Conservation (phyloP, 176 grass and related monocot genomes). For the Metroxylon sagu region DNA sequence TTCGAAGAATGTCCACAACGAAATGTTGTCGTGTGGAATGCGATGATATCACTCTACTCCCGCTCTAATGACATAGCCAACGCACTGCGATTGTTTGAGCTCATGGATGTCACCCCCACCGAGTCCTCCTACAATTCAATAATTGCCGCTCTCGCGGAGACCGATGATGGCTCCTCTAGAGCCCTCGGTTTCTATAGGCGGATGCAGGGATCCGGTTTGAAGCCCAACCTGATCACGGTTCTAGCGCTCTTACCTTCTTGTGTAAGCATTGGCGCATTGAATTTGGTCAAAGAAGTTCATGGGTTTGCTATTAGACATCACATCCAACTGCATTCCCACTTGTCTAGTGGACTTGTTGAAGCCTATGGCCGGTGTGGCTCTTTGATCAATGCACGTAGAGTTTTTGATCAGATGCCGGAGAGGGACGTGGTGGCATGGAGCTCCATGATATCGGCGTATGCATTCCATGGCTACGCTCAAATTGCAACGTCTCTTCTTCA, state of each 20-base stretch:
- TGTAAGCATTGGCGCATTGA: conserved; percentile 15
- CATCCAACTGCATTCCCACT: conserved; percentile 23
- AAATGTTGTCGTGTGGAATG: conserved; percentile 54
- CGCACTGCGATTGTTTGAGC: conserved; percentile 17
- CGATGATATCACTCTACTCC: conserved; percentile 43
- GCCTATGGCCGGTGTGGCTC: conserved; percentile 45
- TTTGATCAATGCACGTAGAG: conserved; percentile 10
- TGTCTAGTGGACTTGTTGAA: conserved; percentile 55
- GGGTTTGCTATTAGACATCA: conserved; percentile 36
- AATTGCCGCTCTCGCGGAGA: conserved; percentile 29
- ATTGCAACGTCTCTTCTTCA: conserved; percentile 36
- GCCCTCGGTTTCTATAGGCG: conserved; percentile 41
- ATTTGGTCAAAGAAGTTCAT: conserved; percentile 45
- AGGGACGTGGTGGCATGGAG: conserved; percentile 59
- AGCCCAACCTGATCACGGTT: conserved; percentile 39
- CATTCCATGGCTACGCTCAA: conserved; percentile 48
- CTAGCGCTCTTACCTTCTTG: conserved; percentile 37
- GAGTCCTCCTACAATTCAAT: conserved; percentile 48
- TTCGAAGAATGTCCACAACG: conserved; percentile 58
- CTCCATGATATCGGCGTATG: conserved; percentile 48
- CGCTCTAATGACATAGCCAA: conserved; percentile 22
- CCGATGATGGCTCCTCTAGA: conserved; percentile 14
- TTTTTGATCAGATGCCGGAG: conserved; percentile 41
- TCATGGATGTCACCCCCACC: conserved; percentile 41
- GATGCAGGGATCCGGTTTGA: conserved; percentile 32